Conservation (phyloP, 2,329 filamentous ascomycete genomes). For the Dactylellina drechsleri region DNA sequence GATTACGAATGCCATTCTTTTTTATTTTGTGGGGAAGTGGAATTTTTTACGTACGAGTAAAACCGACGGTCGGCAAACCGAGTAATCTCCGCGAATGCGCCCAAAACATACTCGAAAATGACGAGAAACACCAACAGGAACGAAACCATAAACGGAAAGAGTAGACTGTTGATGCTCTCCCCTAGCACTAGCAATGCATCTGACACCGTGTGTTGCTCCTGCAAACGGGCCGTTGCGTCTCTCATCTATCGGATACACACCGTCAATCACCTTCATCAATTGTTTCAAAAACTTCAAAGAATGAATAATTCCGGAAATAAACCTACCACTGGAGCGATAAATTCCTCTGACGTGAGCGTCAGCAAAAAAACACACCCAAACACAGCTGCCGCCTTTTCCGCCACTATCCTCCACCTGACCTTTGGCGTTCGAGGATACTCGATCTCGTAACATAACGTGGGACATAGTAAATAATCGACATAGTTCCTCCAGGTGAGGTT, state of each 20-base stretch:
- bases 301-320: conserved; percentile 60
- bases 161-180: conserved; percentile 87
- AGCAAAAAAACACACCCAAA: conserved; percentile 95
- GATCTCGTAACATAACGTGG: conserved; percentile 95
- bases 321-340: conserved; percentile 87
- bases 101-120: conserved; percentile 96
- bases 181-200: conserved; percentile 83
- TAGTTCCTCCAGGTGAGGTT: conserved; percentile 88
- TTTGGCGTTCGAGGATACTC: conserved; percentile 84
- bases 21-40: not conserved
- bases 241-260: conserved; percentile 55
- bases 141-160: conserved; percentile 95
- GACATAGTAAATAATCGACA: conserved; percentile 86
- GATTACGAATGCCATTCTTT: not conserved
- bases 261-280: not conserved
- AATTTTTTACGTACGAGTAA: conserved; percentile 72
- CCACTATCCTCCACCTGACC: conserved; percentile 82
- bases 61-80: conserved; percentile 93
- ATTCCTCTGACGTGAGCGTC: conserved; percentile 90
- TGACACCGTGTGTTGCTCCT: conserved; percentile 64
- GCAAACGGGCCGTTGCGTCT: conserved; percentile 65
- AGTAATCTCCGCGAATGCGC: conserved; percentile 93
- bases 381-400: conserved; percentile 85
- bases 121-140: conserved; percentile 89
- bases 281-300: not conserved